Evolutionary conservation across 2,329 filamentous ascomycete species (phyloP), one percentile per base, ranked within the genome.

Genomic region (Biscogniauxia mediterranea): DNA sequence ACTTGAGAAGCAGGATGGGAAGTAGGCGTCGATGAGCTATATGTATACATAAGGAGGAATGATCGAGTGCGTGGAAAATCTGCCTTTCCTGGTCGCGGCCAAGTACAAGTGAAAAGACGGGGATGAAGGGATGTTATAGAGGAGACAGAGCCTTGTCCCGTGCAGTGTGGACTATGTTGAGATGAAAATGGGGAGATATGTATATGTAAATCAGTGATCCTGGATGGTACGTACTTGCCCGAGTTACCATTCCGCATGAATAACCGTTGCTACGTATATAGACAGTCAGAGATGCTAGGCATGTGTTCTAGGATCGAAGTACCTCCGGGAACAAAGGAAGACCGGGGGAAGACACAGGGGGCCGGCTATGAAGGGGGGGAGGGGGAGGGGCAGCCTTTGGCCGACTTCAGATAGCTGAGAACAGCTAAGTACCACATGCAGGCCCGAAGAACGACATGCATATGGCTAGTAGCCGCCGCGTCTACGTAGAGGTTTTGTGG

Each of bases 81-180:
- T 69, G 66, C 63, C 63, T 69, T 67, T 55, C 52, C 20, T 54
- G 62, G 60, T 62, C 57, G 51, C 52, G 59, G 17, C 60, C 57
- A 64, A 65, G 59, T 55, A 57, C 54, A 59, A 67, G 59, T 61
- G 55, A 63, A 61, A 57, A 66, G 54, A 61, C 60, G 66, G 63
- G 63, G 61, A 62, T 25, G 60, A 66, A 66, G 64, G 66, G 61
- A 56, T 69, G 63, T 70, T 69, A 69, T 70, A 70, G 67, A 67
- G 54, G 65, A 58, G 61, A 32, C 57, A 52, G 58, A 64, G 66
- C 66, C 64, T 67, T 63, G 61, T 60, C 57, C 15, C 61, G 52
- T 58, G 49, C 56, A 62, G 60, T 59, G 57, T 58, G 46, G 61
- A 62, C 52, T 52, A 61, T 58, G 56, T 60, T 62, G 59, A 64